A percentile compares a stretch with the other conserved stretches of the same genome.
phyloP scores from a whole-genome alignment of 139 green algal species.

The Volvox reticuliferus region DNA sequence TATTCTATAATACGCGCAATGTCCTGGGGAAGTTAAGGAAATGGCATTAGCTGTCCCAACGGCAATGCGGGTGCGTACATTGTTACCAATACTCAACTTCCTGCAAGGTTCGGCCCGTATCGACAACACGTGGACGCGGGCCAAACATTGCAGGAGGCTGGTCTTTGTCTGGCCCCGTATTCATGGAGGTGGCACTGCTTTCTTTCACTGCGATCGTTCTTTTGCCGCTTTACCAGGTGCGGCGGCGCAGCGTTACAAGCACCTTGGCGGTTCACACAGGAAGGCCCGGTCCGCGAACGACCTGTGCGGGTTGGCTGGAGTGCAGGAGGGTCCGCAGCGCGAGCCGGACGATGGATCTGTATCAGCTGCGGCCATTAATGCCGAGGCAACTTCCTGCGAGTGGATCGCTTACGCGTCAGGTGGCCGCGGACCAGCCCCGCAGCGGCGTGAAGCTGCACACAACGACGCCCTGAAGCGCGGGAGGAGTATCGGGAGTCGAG shows the following conservation, averaged over 20 bases:
- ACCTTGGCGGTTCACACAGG: neutral
- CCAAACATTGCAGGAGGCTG: too few relatives aligned
- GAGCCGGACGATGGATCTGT: neutral
- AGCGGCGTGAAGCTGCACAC: neutral
- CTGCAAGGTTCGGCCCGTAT: too few relatives aligned
- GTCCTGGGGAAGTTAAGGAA: too few relatives aligned
- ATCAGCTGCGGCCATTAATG: neutral
- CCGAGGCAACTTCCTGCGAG: neutral
- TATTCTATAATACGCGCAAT: too few relatives aligned
- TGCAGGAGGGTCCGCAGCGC: neutral
- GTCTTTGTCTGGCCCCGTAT: too few relatives aligned
- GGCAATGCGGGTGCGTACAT: too few relatives aligned
- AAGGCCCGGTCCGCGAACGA: neutral
- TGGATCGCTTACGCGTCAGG: neutral
- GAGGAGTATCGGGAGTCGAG: neutral
- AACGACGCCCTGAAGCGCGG: neutral
- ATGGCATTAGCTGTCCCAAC: too few relatives aligned
- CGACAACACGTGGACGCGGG: too few relatives aligned
- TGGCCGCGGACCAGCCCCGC: neutral
- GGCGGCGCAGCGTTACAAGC: neutral
- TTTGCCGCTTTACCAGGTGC: too few relatives aligned
- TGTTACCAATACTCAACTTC: too few relatives aligned
- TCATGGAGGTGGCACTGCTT: too few relatives aligned
- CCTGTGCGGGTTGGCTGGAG: neutral
- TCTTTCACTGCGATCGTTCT: too few relatives aligned